phyloP scores from a whole-genome alignment of 2,329 filamentous ascomycete species.

The Orbilia javanica region DNA sequence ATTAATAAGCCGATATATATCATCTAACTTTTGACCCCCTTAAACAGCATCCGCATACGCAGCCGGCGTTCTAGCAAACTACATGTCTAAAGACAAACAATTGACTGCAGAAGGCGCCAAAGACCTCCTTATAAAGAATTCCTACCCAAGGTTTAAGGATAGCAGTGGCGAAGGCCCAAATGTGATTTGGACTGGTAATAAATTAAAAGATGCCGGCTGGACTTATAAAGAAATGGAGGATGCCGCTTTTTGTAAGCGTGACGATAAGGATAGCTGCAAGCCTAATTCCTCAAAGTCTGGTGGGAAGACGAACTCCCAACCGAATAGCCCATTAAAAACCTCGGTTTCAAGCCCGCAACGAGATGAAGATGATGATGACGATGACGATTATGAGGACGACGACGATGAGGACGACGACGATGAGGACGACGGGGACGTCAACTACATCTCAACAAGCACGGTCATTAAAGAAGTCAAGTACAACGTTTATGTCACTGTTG shows the following conservation, averaged over 20 bases:
- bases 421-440: neutral
- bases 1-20: neutral
- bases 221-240: neutral
- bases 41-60: constrained; percentile 30
- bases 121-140: neutral
- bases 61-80: constrained; percentile 37
- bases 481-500: neutral
- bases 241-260: neutral
- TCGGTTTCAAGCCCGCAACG: neutral
- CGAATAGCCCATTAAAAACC: neutral
- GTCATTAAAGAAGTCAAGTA: neutral
- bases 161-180: no score
- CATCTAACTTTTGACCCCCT: neutral
- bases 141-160: constrained; percentile 2
- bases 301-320: neutral
- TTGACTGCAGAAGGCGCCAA: neutral
- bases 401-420: neutral
- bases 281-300: neutral
- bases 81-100: neutral
- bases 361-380: neutral
- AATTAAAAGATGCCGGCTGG: neutral
- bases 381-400: neutral
- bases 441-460: neutral
- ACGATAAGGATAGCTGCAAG: neutral
- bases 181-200: constrained; percentile 35